Evolutionary conservation across 1,284 basidiomycete species (phyloP), one percentile per base, ranked within the genome.

Genomic region (Cryptococcus maquisensis): DNA sequence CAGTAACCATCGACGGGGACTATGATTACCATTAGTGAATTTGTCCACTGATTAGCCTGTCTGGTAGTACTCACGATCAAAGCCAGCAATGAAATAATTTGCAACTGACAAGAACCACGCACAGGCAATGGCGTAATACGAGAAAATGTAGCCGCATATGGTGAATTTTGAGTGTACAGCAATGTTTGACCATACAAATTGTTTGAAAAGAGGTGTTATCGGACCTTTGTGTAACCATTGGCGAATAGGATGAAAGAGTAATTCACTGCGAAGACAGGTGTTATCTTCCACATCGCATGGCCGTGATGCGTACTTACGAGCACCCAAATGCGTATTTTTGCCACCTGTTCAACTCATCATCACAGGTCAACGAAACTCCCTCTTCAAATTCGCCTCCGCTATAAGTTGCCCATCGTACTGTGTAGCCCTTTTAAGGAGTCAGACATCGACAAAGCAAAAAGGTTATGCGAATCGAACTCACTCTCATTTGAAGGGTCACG

Each of bases 371-470:
- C 0, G 86, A 88, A n/a, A 93, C 90, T 62, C 90, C 90, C 66
- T 93, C 90, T 73, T 88, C 85, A 78, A 91, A 93, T 0, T 82
- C 86, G 37, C 87, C 83, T 42, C 87, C 81, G 0, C 83, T 85
- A 72, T 92, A 92, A 0, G 86, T 86, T 6, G 88, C 86, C 89
- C 88, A 92, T 50, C 89, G 84, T 54, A 90, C 85, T 59, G 79
- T 82, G 73, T 88, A 91, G 0, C 86, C 83, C 63, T 44, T 28
- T 6, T 20, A 16, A 0, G 3, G 44, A 21, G 16, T 21, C 15
- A 18, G 7, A 6, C 5, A 4, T 37, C 3, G 3, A 1, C 23
- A 16, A 23, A 39, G 2, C 6, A 15, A 35, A 16, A 3, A 7
- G 3, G 5, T 9, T 54, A 57, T 55, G 43, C 54, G 10, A 3